A percentile compares a stretch with the other conserved stretches of the same genome.
Conservation (phyloP, 345 rosid genomes). For the Eutrema japonicum region DNA sequence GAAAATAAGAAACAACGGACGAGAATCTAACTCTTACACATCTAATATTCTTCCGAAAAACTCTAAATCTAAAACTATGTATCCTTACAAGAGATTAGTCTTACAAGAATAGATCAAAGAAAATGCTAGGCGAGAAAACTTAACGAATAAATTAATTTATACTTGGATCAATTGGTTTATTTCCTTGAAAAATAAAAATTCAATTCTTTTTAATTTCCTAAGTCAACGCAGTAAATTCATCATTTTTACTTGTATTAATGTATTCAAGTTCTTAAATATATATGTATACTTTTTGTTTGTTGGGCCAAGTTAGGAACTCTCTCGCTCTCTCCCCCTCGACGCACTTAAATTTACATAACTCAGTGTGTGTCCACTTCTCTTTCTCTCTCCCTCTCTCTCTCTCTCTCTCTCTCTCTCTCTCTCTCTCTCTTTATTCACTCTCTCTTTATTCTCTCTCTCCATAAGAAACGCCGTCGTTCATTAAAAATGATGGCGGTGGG, state of each 20-base stretch:
- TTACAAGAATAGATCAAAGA: too few species aligned
- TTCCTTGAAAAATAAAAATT: not conserved
- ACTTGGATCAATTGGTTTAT: not conserved
- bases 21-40: too few species aligned
- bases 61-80: too few species aligned
- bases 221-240: slow-evolving; percentile 34
- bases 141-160: not conserved
- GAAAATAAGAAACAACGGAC: too few species aligned
- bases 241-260: not conserved
- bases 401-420: not conserved
- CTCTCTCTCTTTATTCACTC: not conserved
- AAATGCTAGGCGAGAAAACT: too few species aligned
- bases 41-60: too few species aligned
- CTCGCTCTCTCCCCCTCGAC: slow-evolving; percentile 9
- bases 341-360: slow-evolving; percentile 35
- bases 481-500: slow-evolving; percentile 23
- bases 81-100: too few species aligned
- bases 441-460: slow-evolving; percentile 23
- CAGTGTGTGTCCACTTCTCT: slow-evolving; percentile 18
- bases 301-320: not conserved
- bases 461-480: slow-evolving; percentile 5
- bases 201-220: not conserved
- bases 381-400: not conserved
- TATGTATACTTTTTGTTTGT: not conserved
- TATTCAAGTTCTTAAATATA: not conserved